Evolutionary conservation across 306 rosid genomes (phyloP).

Genomic region (Coriaria nepalensis): DNA sequence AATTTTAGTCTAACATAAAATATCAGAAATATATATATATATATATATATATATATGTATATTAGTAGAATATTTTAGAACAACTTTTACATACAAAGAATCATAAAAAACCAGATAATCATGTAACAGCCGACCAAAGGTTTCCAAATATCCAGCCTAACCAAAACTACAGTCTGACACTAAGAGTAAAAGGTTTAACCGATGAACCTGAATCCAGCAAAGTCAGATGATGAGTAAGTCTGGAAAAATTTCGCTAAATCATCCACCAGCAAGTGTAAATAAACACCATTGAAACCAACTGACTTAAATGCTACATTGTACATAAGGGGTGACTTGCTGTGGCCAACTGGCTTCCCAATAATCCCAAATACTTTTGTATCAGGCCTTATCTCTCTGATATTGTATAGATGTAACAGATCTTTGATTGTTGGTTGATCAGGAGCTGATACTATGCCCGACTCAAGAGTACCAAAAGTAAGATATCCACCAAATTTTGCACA

Average conservation of each 20-base stretch:
- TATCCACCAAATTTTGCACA: conserved; percentile 86
- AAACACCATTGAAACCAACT: conserved; percentile 59
- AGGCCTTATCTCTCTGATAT: conserved; percentile 55
- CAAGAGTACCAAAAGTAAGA: conserved; percentile 77
- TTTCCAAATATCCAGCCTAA: too few relatives aligned
- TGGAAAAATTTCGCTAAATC: conserved; percentile 56
- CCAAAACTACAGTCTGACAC: not conserved
- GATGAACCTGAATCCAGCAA: conserved; percentile 79
- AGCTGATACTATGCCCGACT: conserved; percentile 75
- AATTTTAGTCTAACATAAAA: too few relatives aligned
- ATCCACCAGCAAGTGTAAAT: conserved; percentile 69
- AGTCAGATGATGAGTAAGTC: conserved; percentile 70
- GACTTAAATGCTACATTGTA: conserved; percentile 69
- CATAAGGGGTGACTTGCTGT: conserved; percentile 76
- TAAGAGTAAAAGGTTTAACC: not conserved
- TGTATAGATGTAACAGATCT: conserved; percentile 60
- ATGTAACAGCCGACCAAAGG: too few relatives aligned
- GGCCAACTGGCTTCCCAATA: conserved; percentile 83
- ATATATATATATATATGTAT: too few relatives aligned
- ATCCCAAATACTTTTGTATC: conserved; percentile 75
- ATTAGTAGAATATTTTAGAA: too few relatives aligned
- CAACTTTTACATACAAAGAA: too few relatives aligned
- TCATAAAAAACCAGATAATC: too few relatives aligned
- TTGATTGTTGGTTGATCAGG: conserved; percentile 87
- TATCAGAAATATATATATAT: too few relatives aligned